These are phyloP conservation scores for Talaromyces sp. DNA, from an alignment of 2,329 filamentous ascomycete genomes.

Conservation along the genomic window DNA sequence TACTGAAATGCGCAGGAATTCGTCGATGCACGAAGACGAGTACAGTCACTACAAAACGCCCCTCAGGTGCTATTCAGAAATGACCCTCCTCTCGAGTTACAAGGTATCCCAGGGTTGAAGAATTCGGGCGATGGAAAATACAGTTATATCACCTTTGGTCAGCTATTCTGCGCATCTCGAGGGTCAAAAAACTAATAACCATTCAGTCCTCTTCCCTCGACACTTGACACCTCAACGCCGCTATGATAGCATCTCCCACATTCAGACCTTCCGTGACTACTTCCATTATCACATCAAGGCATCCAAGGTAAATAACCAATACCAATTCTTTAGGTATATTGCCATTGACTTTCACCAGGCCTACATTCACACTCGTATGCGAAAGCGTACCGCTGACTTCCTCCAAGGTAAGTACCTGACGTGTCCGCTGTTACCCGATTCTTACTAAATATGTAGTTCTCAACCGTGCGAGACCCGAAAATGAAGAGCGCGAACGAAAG, in stretches of 20 bases:
- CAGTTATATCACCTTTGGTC: constrained; percentile 97
- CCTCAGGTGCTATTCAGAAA: constrained; percentile 96
- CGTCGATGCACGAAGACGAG: constrained; percentile 84
- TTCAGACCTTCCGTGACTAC: constrained; percentile 99
- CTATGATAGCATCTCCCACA: constrained; percentile 95
- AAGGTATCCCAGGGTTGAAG: constrained; percentile 78
- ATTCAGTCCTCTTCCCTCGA: constrained; percentile 82
- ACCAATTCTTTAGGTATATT: not conserved
- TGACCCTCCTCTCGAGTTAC: constrained; percentile 86
- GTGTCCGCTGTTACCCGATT: not conserved
- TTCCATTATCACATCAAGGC: constrained; percentile 99
- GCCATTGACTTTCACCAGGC: constrained; percentile 51
- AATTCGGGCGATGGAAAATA: constrained; percentile 76
- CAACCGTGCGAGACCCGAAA: constrained; percentile 88
- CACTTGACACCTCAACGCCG: constrained; percentile 88
- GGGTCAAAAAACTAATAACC: constrained; percentile 19
- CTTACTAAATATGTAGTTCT: constrained; percentile 63
- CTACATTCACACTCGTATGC: constrained; percentile 98
- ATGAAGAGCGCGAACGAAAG: constrained; percentile 96
- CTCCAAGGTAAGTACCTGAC: constrained; percentile 68
- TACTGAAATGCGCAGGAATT: constrained; percentile 60
- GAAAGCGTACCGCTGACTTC: constrained; percentile 95
- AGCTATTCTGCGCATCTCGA: no score
- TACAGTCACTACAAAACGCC: constrained; percentile 84
- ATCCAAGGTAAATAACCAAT: constrained; percentile 62